These are phyloP conservation scores for Ogataea polymorpha DNA, from an alignment of 805 yeast species.

Conservation along the genomic window DNA sequence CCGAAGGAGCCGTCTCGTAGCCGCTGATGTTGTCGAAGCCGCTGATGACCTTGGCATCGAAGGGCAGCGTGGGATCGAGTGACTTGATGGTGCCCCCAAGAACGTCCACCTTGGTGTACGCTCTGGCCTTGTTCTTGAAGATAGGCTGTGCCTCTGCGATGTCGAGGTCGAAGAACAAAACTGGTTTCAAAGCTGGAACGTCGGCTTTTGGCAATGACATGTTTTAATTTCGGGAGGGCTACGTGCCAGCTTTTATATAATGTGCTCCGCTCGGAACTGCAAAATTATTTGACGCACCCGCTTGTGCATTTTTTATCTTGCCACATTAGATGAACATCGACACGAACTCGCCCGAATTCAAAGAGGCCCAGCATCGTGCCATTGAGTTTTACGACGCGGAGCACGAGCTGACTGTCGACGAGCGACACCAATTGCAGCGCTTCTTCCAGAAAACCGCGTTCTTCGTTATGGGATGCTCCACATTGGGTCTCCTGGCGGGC, in stretches of 20 bases:
- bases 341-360: constrained; percentile 15
- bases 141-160: constrained; percentile 33
- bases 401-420: constrained; percentile 37
- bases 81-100: constrained; percentile 37
- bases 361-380: constrained; percentile 42
- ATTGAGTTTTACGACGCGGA: constrained; percentile 49
- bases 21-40: constrained; percentile 52
- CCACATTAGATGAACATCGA: constrained; percentile 6
- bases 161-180: constrained; percentile 35
- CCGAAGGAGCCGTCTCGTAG: constrained; percentile 25
- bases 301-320: background rate
- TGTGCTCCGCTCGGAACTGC: background rate
- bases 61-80: constrained; percentile 36
- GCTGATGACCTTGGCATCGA: constrained; percentile 33
- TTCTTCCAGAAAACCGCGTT: constrained; percentile 37
- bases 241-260: background rate
- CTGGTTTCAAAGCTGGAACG: constrained; percentile 34
- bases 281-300: background rate
- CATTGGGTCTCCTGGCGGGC: constrained; percentile 35
- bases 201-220: constrained; percentile 18
- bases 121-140: constrained; percentile 26
- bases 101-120: constrained; percentile 32
- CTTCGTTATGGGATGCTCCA: constrained; percentile 31
- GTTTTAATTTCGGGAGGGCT: background rate
- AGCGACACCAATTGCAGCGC: constrained; percentile 41